These are phyloP conservation scores for Brachypodium distachyon DNA, from an alignment of 202 grass and related monocot species.

Conservation along the genomic window DNA sequence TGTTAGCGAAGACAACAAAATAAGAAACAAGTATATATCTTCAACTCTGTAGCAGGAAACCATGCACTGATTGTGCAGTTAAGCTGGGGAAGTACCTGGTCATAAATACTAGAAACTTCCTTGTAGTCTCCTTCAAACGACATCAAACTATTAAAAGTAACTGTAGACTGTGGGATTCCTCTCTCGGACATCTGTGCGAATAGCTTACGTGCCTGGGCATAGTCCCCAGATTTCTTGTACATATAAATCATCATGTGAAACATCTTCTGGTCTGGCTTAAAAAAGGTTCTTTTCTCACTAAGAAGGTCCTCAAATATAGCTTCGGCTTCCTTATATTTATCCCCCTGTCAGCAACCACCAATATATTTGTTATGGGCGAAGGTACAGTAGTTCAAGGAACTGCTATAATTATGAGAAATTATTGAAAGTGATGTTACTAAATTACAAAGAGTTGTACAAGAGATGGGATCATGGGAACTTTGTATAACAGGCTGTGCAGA, in stretches of 20 bases:
- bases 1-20: slow-evolving; percentile 2
- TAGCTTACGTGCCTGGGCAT: slow-evolving; percentile 61
- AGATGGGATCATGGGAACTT: background rate
- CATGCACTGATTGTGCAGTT: background rate
- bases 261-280: slow-evolving; percentile 98
- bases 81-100: slow-evolving; percentile 65
- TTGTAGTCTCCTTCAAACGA: slow-evolving; percentile 91
- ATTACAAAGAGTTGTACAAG: background rate
- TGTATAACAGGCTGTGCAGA: background rate
- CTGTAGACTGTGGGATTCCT: slow-evolving; percentile 63
- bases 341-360: slow-evolving; percentile 47
- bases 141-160: slow-evolving; percentile 98
- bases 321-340: slow-evolving; percentile 65
- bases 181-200: slow-evolving; percentile 73
- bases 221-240: slow-evolving; percentile 86
- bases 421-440: background rate
- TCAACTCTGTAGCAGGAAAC: background rate
- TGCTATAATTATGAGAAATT: background rate
- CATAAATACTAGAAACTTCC: slow-evolving; percentile 94
- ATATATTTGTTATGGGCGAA: background rate
- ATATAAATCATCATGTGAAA: slow-evolving; percentile 99
- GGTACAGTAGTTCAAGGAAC: slow-evolving; percentile 2
- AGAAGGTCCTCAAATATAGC: slow-evolving; percentile 78
- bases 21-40: background rate
- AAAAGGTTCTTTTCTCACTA: slow-evolving; percentile 58